These are phyloP conservation scores for Russula virescens DNA, from an alignment of 768 basidiomycete species.

Conservation along the genomic window DNA sequence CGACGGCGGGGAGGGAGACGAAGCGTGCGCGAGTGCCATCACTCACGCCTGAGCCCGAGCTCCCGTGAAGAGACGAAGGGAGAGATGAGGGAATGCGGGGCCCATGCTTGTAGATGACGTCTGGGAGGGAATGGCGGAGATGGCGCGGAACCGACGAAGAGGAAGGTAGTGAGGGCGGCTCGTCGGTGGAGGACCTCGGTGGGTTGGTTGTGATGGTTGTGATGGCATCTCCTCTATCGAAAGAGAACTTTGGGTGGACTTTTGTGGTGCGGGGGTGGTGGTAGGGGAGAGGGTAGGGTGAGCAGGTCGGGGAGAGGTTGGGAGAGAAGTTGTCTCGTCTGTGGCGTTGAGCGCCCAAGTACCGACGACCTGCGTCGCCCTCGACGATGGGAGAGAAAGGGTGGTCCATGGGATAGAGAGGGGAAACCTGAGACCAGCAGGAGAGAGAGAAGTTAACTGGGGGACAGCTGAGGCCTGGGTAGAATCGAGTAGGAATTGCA, in stretches of 20 bases:
- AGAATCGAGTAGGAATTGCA: not conserved
- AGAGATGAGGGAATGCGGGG: conserved; percentile 11
- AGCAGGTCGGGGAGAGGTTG: conserved; percentile 2
- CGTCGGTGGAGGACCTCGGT: not conserved
- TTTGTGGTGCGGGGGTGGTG: not conserved
- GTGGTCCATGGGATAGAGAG: not conserved
- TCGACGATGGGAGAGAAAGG: not conserved
- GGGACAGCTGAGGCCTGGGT: too few relatives aligned
- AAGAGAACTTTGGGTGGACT: not conserved
- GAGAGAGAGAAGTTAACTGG: not conserved
- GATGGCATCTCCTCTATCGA: not conserved
- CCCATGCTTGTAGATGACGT: conserved; percentile 5
- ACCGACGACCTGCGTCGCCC: conserved; percentile 13
- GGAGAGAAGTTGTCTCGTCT: conserved; percentile 3
- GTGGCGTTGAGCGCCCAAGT: conserved; percentile 1
- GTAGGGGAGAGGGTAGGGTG: conserved; percentile 18
- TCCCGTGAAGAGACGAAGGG: not conserved
- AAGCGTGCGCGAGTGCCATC: conserved; percentile 15
- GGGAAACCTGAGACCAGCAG: conserved; percentile 6
- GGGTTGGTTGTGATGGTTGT: not conserved
- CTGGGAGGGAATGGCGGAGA: conserved; percentile 12
- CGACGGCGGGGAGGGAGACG: conserved; percentile 9
- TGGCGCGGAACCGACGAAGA: not conserved
- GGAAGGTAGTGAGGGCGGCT: not conserved
- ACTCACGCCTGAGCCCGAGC: not conserved